Percentiles rank a stretch among this genome's conserved stretches.
Conservation (phyloP, 2,329 filamentous ascomycete species). For the Curvularia hawaiiensis region DNA sequence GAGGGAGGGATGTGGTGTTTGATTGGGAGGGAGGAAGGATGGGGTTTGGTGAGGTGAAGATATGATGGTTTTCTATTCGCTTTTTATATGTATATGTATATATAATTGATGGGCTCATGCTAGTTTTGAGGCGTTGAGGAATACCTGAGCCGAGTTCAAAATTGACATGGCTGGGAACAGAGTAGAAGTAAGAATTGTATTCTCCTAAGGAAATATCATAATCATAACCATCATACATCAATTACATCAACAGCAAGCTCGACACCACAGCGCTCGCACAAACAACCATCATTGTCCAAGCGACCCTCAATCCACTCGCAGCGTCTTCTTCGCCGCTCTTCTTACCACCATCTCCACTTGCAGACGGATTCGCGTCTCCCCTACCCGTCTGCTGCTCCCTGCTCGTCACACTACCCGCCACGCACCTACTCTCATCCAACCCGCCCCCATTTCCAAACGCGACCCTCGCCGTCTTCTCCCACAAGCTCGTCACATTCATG, state of each 20-base stretch:
- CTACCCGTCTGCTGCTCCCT: constrained; percentile 33
- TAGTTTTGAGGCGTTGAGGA: background rate
- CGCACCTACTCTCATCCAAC: constrained; percentile 36
- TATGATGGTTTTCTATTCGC: background rate
- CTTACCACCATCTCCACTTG: constrained; percentile 10
- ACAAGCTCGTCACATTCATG: constrained; percentile 57
- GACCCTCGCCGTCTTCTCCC: constrained; percentile 50
- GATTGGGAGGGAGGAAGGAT: constrained; percentile 19
- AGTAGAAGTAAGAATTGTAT: background rate
- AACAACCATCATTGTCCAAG: constrained; percentile 19
- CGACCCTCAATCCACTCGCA: constrained; percentile 18
- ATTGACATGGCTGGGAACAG: background rate
- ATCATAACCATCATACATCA: too few relatives aligned
- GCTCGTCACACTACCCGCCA: constrained; percentile 36
- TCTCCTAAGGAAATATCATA: background rate
- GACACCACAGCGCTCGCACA: constrained; percentile 17
- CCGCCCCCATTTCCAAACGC: constrained; percentile 37
- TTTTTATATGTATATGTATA: background rate
- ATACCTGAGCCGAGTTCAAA: background rate
- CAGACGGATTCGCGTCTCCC: constrained; percentile 30
- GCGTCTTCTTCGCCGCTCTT: constrained; percentile 21
- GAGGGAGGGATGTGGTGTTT: constrained; percentile 22
- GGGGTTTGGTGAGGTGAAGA: constrained; percentile 10
- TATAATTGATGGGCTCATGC: background rate
- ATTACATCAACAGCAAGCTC: constrained; percentile 9